These are phyloP conservation scores for Tetracentron sinense DNA, from an alignment of 164 flowering plant genomes.

Conservation along the genomic window DNA sequence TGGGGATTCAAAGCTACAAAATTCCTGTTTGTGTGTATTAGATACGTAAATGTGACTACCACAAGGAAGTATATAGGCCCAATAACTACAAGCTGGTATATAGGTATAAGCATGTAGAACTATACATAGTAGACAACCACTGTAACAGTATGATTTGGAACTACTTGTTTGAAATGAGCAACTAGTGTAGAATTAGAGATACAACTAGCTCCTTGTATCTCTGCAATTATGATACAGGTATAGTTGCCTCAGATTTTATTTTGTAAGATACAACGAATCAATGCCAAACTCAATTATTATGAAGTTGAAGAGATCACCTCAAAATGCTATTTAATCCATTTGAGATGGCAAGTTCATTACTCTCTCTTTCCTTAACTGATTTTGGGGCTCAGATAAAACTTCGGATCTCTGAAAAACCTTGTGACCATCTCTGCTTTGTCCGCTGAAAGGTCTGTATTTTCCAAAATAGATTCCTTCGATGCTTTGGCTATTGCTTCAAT, in stretches of 20 bases:
- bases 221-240: too few relatives aligned
- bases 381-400: conserved; percentile 51
- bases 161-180: too few relatives aligned
- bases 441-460: conserved; percentile 80
- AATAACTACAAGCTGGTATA: too few relatives aligned
- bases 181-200: too few relatives aligned
- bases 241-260: too few relatives aligned
- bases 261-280: background rate
- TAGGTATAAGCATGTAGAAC: too few relatives aligned
- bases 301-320: background rate
- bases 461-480: conserved; percentile 62
- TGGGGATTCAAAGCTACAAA: background rate
- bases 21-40: too few relatives aligned
- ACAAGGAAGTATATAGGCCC: too few relatives aligned
- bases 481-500: conserved; percentile 88
- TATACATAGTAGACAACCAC: too few relatives aligned
- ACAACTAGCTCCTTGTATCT: too few relatives aligned
- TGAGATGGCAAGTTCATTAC: background rate
- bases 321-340: background rate
- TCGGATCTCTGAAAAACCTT: conserved; percentile 78
- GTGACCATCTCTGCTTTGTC: conserved; percentile 70
- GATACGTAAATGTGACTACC: too few relatives aligned
- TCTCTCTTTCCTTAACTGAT: conserved; percentile 13
- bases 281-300: background rate
- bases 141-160: too few relatives aligned